Conservation (phyloP, 305 asterid species). For the Solanum chacoense region DNA sequence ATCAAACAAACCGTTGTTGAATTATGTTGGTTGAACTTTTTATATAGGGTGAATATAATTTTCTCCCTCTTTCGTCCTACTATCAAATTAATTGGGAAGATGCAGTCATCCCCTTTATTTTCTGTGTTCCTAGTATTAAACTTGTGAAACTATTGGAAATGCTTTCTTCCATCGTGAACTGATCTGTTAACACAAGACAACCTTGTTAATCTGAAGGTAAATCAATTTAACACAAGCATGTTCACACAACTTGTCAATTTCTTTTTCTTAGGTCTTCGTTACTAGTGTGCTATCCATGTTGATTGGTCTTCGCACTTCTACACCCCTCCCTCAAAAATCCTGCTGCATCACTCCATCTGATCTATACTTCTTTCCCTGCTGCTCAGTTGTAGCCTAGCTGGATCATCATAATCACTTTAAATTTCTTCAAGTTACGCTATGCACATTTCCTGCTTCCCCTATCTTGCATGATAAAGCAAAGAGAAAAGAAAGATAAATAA, state of each 20-base stretch:
- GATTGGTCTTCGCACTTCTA: not conserved
- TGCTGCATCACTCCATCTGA: not conserved
- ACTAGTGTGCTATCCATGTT: not conserved
- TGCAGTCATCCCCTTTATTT: not conserved
- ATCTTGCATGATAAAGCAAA: not conserved
- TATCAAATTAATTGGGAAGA: not conserved
- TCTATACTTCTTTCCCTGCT: not conserved
- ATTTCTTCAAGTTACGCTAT: not conserved
- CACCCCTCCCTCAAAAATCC: not conserved
- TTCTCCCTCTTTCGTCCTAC: not conserved
- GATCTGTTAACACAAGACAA: not conserved
- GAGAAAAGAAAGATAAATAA: not conserved
- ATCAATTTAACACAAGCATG: not conserved
- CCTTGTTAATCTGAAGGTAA: not conserved
- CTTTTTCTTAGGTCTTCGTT: not conserved
- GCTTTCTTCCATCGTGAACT: not conserved
- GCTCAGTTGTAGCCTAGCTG: not conserved
- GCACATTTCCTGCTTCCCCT: not conserved
- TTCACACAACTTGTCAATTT: not conserved
- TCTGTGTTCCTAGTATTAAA: not conserved
- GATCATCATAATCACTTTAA: not conserved
- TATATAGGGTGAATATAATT: not conserved
- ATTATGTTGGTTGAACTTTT: not conserved
- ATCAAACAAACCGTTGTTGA: not conserved
- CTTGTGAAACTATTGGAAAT: not conserved